Conservation (phyloP, 2,329 filamentous ascomycete species). For the Pestalotiopsis sp. region DNA sequence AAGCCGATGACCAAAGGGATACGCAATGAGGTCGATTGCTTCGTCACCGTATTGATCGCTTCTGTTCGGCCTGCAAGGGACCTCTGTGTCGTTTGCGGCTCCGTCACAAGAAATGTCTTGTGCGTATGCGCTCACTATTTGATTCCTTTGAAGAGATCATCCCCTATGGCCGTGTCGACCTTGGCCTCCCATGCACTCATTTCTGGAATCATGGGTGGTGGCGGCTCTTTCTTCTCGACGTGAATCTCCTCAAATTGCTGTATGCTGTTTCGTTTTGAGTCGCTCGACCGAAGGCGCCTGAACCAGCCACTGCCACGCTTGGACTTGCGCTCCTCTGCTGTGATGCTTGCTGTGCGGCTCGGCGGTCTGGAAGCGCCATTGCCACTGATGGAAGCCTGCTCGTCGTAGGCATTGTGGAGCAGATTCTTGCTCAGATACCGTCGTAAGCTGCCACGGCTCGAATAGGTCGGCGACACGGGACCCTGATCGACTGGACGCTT, state of each 20-base stretch:
- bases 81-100: neutral
- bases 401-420: slow-evolving; percentile 56
- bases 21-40: neutral
- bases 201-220: slow-evolving; percentile 65
- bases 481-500: slow-evolving; percentile 54
- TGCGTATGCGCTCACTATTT: slow-evolving; percentile 43
- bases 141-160: slow-evolving; percentile 62
- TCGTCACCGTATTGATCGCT: neutral
- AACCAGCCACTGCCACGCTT: slow-evolving; percentile 64
- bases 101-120: slow-evolving; percentile 1
- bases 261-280: slow-evolving; percentile 44
- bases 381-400: slow-evolving; percentile 39
- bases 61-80: neutral
- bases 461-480: slow-evolving; percentile 55
- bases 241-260: slow-evolving; percentile 38
- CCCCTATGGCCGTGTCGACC: slow-evolving; percentile 47
- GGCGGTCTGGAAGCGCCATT: slow-evolving; percentile 44
- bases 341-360: slow-evolving; percentile 52
- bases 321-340: slow-evolving; percentile 54
- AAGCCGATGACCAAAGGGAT: neutral
- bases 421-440: slow-evolving; percentile 59
- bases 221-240: slow-evolving; percentile 53
- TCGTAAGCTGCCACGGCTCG: slow-evolving; percentile 58
- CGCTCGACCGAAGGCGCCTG: slow-evolving; percentile 49
- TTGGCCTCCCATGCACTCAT: slow-evolving; percentile 54